A percentile compares a stretch with the other conserved stretches of the same genome.
phyloP scores from a whole-genome alignment of 306 rosid species.

The Corylus heterophylla region DNA sequence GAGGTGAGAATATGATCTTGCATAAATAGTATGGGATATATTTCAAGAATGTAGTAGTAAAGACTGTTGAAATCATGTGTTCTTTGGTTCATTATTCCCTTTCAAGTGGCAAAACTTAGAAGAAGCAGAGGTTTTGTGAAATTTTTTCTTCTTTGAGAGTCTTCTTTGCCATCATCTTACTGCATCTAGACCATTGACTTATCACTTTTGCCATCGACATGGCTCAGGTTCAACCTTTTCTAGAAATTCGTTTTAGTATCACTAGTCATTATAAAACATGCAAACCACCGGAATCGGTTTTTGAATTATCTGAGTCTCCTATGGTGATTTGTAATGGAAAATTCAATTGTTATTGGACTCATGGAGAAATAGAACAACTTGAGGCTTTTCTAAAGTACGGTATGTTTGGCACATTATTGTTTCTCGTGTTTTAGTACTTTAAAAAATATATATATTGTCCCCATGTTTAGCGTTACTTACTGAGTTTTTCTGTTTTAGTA shows the following conservation, averaged over 20 bases:
- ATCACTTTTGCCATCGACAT: neutral
- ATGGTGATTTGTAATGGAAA: neutral
- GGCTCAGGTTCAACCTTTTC: neutral
- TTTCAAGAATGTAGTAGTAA: neutral
- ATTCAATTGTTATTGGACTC: neutral
- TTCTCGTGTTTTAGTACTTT: neutral
- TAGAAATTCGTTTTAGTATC: neutral
- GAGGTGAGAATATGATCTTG: constrained; percentile 51
- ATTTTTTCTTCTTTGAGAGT: neutral
- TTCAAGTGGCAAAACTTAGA: neutral
- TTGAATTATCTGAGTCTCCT: neutral
- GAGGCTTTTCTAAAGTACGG: neutral
- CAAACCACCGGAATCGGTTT: neutral
- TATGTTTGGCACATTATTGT: constrained; percentile 1
- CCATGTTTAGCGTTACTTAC: neutral
- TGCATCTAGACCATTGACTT: neutral
- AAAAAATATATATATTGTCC: neutral
- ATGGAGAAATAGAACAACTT: neutral
- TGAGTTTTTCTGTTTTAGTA: neutral
- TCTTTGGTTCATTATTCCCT: constrained; percentile 2
- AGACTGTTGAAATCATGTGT: neutral
- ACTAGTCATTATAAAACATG: neutral
- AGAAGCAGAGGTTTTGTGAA: neutral
- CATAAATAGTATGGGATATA: neutral
- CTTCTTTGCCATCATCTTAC: neutral